Percentiles rank a stretch among this genome's conserved stretches.
Evolutionary conservation across 352 stramenopile genomes (phyloP).

Genomic region (Detonula confervacea): DNA sequence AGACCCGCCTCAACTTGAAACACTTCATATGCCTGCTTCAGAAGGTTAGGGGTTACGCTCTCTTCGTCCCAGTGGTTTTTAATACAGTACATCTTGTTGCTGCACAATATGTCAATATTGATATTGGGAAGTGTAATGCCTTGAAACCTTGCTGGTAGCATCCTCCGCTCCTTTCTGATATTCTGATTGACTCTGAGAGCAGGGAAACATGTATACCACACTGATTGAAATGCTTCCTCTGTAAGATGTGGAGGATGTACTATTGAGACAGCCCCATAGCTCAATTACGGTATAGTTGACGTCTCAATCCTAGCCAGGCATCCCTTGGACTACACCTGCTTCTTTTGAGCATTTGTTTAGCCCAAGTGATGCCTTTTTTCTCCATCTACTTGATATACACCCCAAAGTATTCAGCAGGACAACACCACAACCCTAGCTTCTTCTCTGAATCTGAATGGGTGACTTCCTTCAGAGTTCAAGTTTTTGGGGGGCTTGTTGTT

Average conservation of each 20-base stretch:
- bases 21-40: neutral
- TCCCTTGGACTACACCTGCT: no score
- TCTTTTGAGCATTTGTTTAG: neutral
- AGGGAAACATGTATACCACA: constrained; percentile 13
- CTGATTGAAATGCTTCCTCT: neutral
- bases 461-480: neutral
- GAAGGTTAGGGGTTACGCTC: neutral
- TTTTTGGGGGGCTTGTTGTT: no score
- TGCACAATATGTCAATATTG: constrained; percentile 7
- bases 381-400: neutral
- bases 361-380: neutral
- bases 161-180: constrained; percentile 12
- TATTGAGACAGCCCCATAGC: neutral
- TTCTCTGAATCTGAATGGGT: neutral
- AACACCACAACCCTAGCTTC: constrained; percentile 18
- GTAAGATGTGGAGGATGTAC: neutral
- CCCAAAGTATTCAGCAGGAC: constrained; percentile 2
- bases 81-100: constrained; percentile 1
- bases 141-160: constrained; percentile 22
- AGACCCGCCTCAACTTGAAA: constrained; percentile 19
- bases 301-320: no score
- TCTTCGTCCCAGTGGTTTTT: neutral
- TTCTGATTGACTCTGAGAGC: constrained; percentile 22
- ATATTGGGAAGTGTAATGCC: constrained; percentile 17
- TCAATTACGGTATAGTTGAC: no score